A percentile compares a stretch with the other conserved stretches of the same genome.
Conservation (phyloP, 305 asterid species). For the Ilex paraguariensis region DNA sequence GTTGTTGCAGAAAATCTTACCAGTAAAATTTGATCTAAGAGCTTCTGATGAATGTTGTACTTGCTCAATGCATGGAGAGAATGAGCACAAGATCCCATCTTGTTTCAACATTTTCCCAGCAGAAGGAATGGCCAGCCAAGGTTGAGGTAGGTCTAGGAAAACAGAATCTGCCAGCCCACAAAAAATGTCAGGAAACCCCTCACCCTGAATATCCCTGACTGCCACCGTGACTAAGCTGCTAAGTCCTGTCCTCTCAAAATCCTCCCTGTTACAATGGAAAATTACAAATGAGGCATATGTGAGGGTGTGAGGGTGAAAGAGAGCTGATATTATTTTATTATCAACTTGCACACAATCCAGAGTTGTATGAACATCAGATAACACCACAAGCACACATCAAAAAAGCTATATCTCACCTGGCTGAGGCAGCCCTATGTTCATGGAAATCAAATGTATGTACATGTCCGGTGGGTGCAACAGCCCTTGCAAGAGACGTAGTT, state of each 20-base stretch:
- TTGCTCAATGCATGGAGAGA: constrained; percentile 98
- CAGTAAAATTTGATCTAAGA: constrained; percentile 61
- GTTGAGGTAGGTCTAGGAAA: constrained; percentile 95
- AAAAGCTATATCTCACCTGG: constrained; percentile 43
- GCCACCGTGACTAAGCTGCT: constrained; percentile 73
- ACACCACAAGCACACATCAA: background rate
- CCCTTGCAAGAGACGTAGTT: constrained; percentile 81
- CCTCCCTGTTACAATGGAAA: constrained; percentile 37
- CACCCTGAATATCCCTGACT: constrained; percentile 89
- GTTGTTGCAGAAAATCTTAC: constrained; percentile 22
- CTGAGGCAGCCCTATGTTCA: constrained; percentile 87
- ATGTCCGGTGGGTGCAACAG: constrained; percentile 81
- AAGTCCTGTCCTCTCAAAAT: constrained; percentile 76
- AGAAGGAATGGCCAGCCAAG: constrained; percentile 90
- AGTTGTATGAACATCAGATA: background rate
- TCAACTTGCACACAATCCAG: too few relatives aligned
- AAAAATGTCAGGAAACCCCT: constrained; percentile 85
- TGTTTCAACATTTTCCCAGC: constrained; percentile 85
- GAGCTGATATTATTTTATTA: too few relatives aligned
- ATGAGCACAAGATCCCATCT: constrained; percentile 90
- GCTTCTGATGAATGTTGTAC: constrained; percentile 82
- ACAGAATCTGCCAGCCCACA: constrained; percentile 64
- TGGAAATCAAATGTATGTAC: constrained; percentile 93
- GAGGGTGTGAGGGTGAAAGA: background rate
- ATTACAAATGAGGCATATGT: background rate